Conservation (phyloP, 805 yeast genomes). For the Candida endomychidarum region DNA sequence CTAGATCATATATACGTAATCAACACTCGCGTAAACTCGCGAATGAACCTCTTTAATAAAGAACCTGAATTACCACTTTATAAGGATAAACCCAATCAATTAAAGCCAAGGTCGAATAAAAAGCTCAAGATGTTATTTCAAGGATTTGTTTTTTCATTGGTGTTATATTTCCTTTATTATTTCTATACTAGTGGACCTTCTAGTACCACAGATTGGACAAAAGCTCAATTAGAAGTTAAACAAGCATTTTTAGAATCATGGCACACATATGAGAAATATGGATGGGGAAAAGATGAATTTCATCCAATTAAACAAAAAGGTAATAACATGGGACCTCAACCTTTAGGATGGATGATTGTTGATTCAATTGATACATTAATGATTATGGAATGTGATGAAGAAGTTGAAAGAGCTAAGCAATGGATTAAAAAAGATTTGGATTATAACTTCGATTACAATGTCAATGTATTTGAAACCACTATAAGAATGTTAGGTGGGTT, state of each 20-base stretch:
- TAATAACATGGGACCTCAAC: conserved; percentile 73
- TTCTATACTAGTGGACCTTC: conserved; percentile 8
- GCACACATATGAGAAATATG: conserved; percentile 70
- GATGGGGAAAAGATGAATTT: conserved; percentile 84
- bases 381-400: conserved; percentile 69
- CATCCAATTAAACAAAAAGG: conserved; percentile 64
- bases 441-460: conserved; percentile 71
- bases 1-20: too few species aligned
- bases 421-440: conserved; percentile 75
- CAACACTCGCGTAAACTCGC: not conserved
- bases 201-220: conserved; percentile 38
- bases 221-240: conserved; percentile 57
- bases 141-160: conserved; percentile 40
- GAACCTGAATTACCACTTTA: conserved; percentile 28
- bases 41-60: conserved; percentile 9
- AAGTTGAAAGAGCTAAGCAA: conserved; percentile 58
- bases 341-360: conserved; percentile 91
- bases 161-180: conserved; percentile 42
- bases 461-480: conserved; percentile 90
- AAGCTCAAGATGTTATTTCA: conserved; percentile 40
- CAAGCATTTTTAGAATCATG: conserved; percentile 73
- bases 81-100: conserved; percentile 32
- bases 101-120: conserved; percentile 9
- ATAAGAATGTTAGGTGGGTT: conserved; percentile 92
- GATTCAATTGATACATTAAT: conserved; percentile 82